Evolutionary conservation across 805 yeast species (phyloP).

Genomic region (Candida maesae): DNA sequence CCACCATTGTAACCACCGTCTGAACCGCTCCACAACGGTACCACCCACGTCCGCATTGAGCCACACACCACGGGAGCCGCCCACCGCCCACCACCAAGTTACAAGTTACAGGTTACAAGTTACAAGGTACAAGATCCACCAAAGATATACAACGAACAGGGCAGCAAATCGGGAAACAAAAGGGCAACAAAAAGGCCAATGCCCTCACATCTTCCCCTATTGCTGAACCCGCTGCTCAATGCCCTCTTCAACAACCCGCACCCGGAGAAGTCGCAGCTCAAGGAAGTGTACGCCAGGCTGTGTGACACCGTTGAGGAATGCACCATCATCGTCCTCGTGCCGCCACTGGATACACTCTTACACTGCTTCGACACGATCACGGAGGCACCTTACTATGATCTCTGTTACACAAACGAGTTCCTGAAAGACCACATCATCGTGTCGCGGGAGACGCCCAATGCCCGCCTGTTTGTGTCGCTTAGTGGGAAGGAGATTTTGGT

Average conservation of each 20-base stretch:
- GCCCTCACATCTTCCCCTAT: conserved; percentile 46
- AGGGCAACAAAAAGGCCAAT: conserved; percentile 8
- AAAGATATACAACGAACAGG: not conserved
- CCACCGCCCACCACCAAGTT: too few species aligned
- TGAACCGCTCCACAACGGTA: too few species aligned
- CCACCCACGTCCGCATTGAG: too few species aligned
- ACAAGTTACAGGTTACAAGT: too few species aligned
- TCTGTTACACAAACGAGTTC: conserved; percentile 58
- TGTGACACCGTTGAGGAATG: conserved; percentile 33
- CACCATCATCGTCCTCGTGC: conserved; percentile 63
- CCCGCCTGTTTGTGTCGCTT: conserved; percentile 47
- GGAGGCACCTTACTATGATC: conserved; percentile 40
- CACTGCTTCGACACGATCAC: conserved; percentile 37
- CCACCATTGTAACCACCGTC: too few species aligned
- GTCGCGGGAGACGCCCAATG: conserved; percentile 29
- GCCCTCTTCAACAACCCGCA: conserved; percentile 63
- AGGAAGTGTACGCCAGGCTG: conserved; percentile 42
- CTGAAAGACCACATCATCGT: conserved; percentile 58
- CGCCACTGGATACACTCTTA: conserved; percentile 47
- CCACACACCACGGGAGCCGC: too few species aligned
- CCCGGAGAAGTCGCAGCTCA: conserved; percentile 43
- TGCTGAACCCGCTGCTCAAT: conserved; percentile 62
- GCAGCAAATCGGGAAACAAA: too few species aligned
- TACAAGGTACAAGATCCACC: too few species aligned
- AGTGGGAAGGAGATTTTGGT: conserved; percentile 54